A percentile compares a stretch with the other conserved stretches of the same genome.
phyloP scores from a whole-genome alignment of 2,329 filamentous ascomycete genomes.

The Stagonosporopsis tanaceti region DNA sequence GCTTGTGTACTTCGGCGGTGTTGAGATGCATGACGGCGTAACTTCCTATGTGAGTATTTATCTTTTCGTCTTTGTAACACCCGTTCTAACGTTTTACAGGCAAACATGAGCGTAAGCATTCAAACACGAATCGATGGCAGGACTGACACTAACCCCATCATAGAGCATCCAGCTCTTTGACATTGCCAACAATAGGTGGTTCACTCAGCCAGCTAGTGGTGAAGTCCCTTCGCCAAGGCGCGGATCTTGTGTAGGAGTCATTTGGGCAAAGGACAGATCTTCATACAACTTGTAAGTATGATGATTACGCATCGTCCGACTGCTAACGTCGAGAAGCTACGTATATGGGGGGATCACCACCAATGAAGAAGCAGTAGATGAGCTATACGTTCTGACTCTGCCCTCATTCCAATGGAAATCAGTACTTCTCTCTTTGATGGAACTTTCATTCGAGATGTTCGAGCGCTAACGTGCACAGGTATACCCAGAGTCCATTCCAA shows the following conservation, averaged over 20 bases:
- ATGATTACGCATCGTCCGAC: constrained; percentile 27
- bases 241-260: constrained; percentile 66
- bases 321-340: constrained; percentile 54
- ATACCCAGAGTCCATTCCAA: constrained; percentile 42
- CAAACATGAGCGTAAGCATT: constrained; percentile 29
- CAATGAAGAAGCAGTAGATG: constrained; percentile 62
- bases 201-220: constrained; percentile 63
- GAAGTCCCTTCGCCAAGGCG: constrained; percentile 61
- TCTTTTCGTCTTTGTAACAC: neutral
- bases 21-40: constrained; percentile 37
- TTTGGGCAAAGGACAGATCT: constrained; percentile 64
- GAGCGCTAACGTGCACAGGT: constrained; percentile 33
- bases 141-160: neutral
- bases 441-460: neutral
- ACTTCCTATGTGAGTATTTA: constrained; percentile 14
- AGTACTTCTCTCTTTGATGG: constrained; percentile 20
- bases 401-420: constrained; percentile 69
- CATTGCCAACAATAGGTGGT: constrained; percentile 65
- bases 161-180: constrained; percentile 62
- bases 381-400: constrained; percentile 66
- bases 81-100: constrained; percentile 20
- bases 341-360: constrained; percentile 64
- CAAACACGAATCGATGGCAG: neutral
- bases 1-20: constrained; percentile 67
- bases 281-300: constrained; percentile 67